Evolutionary conservation across 495 filamentous ascomycete species (phyloP), one percentile per base, ranked within the genome.

Genomic region (Neurospora hispaniola): DNA sequence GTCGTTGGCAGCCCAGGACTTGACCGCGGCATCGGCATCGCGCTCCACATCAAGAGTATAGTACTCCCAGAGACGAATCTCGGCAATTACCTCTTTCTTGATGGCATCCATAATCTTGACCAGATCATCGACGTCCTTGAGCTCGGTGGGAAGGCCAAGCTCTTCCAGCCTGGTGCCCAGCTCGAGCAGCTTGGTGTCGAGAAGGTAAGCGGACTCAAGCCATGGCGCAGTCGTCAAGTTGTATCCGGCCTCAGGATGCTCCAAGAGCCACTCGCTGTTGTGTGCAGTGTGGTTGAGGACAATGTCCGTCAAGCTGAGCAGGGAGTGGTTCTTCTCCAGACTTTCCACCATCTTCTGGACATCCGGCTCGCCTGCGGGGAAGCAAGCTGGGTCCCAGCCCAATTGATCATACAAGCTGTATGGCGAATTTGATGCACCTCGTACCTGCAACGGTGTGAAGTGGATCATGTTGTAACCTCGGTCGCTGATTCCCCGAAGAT

Each of bases 381-480:
- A 98, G 69, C 88, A 87, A 9, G 82, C 85, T 4, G 91, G 88
- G 78, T 98, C 96, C 84, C 97, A 99, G 40, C 86, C 83, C 42
- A 94, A 85, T 82, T 98, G 96, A 77, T 99, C 92, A 78, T 91
- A 96, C 72, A 99, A 89, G 80, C 95, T 98, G 85, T 98, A 99
- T 0, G 96, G 96, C 12, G 96, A 98, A 79, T 98, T 97, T 16
- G 95, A 98, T 16, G 84, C 86, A 38, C 96, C 96, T 66, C 96
- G 89, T 71, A 92, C 85, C 86, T 94, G 96, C 76, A 98, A 84
- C 9, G 96, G 96, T 5, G 96, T 97, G 79, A 98, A 99, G 81
- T 99, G 96, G 71, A 99, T 89, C 93, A 98, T 97, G 81, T 99
- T 99, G 83, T 99, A 99, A 8, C 94, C 93, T 43, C 96, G 87